phyloP scores from a whole-genome alignment of 208 protist genomes.

The Wallacemonas sp. region DNA sequence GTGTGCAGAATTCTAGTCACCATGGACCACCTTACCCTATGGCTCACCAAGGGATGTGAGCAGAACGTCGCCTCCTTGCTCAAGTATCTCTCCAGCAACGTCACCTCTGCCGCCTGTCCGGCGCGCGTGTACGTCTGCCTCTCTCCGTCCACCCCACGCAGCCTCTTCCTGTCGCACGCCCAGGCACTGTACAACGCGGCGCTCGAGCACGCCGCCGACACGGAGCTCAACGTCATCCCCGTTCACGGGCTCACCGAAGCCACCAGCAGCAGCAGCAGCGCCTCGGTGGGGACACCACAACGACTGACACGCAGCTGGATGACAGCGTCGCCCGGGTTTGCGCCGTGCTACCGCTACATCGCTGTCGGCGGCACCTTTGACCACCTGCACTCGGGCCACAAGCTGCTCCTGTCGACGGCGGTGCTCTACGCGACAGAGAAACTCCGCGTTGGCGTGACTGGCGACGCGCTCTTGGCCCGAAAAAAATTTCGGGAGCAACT shows the following conservation, averaged over 20 bases:
- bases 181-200: conserved; percentile 60
- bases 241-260: conserved; percentile 9
- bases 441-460: conserved; percentile 77
- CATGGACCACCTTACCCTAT: conserved; percentile 14
- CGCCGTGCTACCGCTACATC: conserved; percentile 68
- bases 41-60: conserved; percentile 4
- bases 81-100: neutral
- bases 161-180: conserved; percentile 67
- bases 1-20: too few species aligned
- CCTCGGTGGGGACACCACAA: neutral
- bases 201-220: conserved; percentile 37
- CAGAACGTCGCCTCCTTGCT: conserved; percentile 12
- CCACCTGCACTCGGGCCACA: conserved; percentile 88
- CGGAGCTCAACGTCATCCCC: conserved; percentile 65
- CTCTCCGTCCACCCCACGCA: conserved; percentile 57
- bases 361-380: conserved; percentile 92
- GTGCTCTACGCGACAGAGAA: conserved; percentile 56
- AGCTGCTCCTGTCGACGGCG: conserved; percentile 82
- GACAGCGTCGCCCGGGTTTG: conserved; percentile 35
- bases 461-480: conserved; percentile 48
- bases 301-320: conserved; percentile 17
- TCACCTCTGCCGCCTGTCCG: neutral
- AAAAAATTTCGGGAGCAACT: conserved; percentile 75
- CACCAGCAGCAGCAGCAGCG: neutral
- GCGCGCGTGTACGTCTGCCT: conserved; percentile 28